Base-by-base conservation (phyloP, 306 rosid genomes). In the Ochetophila trinervis region DNA sequence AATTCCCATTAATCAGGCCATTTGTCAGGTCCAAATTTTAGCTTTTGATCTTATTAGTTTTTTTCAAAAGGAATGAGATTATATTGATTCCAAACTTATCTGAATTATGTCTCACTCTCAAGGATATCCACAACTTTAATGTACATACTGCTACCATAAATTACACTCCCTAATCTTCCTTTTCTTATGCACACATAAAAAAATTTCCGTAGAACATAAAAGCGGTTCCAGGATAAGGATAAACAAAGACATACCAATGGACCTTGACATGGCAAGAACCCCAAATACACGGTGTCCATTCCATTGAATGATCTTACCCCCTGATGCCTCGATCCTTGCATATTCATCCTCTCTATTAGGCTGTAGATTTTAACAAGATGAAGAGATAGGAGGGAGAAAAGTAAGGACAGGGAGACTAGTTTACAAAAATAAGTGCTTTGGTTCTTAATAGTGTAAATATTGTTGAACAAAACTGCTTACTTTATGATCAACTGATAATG, bases 251-350 rank as follows among this genome's bases (percentile, higher is more conserved):
- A 4, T 71, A 84, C 88, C 88, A 59, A 84, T 84, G 73, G 88
- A 84, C 63, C 88, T 77, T 47, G 88, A 84, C 83, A 84, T 84
- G 35, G 86, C 88, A 67, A 84, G 85, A 72, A 84, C 86, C 5
- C 88, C 88, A 4, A 69, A 80, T 21, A 84, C 86, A 22, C 88
- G 86, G 55, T 80, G 88, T 3, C 88, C 88, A 0, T 80, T 68
- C 88, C 88, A 84, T 44, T 80, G 83, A 27, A 84, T 77, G 65
- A 84, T 83, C 65, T 78, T 84, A 58, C 88, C 88, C 22, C 88
- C 88, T 32, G 83, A 60, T 24, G 88, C 85, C 66, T 80, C 88
- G 23, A 84, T 84, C 57, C 89, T 69, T 47, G 75, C 82, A 8
- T 69, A 84, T 63, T 84, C 88, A 20, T 84, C 88, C 65, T 80